Percentiles rank a stretch among this genome's conserved stretches.
Conservation (phyloP, 768 basidiomycete genomes). For the Cystobasidium ongulense region DNA sequence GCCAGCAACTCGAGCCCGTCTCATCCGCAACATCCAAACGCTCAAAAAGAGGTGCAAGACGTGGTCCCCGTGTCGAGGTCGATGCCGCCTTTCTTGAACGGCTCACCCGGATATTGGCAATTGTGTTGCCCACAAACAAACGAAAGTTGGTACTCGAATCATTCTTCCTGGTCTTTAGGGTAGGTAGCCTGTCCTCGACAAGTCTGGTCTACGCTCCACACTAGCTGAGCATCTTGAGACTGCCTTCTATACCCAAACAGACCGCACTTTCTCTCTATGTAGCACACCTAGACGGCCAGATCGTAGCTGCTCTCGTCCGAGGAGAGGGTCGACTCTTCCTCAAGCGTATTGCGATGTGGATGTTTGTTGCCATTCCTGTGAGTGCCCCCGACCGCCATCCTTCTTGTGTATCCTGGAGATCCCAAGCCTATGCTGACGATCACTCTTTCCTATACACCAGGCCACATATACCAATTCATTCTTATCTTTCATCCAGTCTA, state of each 20-base stretch:
- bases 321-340: constrained; percentile 71
- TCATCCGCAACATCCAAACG: not conserved
- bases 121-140: constrained; percentile 75
- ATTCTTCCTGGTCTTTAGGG: constrained; percentile 69
- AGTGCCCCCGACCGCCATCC: constrained; percentile 72
- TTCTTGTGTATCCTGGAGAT: too few species aligned
- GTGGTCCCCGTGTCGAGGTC: constrained; percentile 47
- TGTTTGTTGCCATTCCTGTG: constrained; percentile 66
- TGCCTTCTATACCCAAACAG: not conserved
- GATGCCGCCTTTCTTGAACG: constrained; percentile 84
- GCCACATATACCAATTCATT: constrained; percentile 51
- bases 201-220: too few species aligned
- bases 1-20: not conserved
- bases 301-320: constrained; percentile 88
- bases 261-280: constrained; percentile 91
- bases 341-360: constrained; percentile 76
- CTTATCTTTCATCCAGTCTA: constrained; percentile 87
- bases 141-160: constrained; percentile 84
- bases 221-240: not conserved
- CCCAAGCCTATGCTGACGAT: too few species aligned
- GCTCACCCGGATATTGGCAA: constrained; percentile 64
- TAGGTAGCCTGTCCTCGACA: not conserved
- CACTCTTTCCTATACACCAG: not conserved
- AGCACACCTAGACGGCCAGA: constrained; percentile 83
- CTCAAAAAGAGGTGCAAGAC: constrained; percentile 19